Base-by-base conservation (phyloP, 768 basidiomycete species). In the Boletus vinaceobasis region DNA sequence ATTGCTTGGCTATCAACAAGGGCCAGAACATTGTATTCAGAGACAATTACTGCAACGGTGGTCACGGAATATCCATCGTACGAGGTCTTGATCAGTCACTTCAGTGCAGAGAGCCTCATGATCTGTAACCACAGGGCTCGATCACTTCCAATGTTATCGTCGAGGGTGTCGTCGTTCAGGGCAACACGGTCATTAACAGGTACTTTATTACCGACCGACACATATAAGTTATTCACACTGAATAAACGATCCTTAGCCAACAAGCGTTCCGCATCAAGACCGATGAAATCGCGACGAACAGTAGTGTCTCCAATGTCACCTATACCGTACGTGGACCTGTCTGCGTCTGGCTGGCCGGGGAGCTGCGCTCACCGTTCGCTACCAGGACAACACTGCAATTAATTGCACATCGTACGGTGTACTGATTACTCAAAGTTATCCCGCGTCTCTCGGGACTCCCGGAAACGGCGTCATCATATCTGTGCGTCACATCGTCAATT, bases 211-310 rank as follows among this genome's bases (percentile, higher is more conserved):
- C 14, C 2, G 5, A 32, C 4, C 23, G 26, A 69, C 48, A 4
- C 3, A 52, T 23, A 1, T 21, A 31, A 4, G 14, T 0, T 15
- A 5, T 23, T 26, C 40, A n/a, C 7, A 50, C 29, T 35, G 32
- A 62, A 43, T 36, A 15, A 29, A 44, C 13, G 7, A 10, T 2
- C 3, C n/a, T 27, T 31, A 83, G 82, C 55, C 72, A 51, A 78
- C 80, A 63, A 83, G 77, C 23, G 0, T 73, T 87, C 43, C 80
- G 85, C 43, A 86, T 88, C 70, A 88, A 86, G 70, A 83, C 79
- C 7, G 60, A 79, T 7, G 63, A 73, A 17, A 47, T 56, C 43
- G 77, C 85, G 6, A 76, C 74, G 6, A 73, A 73, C 40, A 78
- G 79, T 48, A 72, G 65, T 8, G 82, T 87, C 5, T 62, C 73